phyloP scores from a whole-genome alignment of 1,284 basidiomycete genomes.

The Cutaneotrichosporon mucoides region DNA sequence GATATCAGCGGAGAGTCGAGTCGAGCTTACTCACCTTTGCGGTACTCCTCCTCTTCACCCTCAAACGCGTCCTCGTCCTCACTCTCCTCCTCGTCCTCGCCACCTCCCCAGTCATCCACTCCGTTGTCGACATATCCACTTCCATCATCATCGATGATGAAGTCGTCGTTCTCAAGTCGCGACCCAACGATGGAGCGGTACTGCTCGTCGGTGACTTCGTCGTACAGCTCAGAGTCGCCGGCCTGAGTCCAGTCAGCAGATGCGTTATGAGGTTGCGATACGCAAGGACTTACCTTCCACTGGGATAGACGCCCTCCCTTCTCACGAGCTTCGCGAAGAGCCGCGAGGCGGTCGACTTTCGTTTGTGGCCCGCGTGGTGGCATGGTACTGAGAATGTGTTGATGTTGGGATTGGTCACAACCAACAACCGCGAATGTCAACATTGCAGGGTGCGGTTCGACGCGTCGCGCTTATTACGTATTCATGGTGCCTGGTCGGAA shows the following conservation, averaged over 20 bases:
- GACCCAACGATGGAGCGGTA: conserved; percentile 81
- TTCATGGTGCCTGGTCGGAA: background rate
- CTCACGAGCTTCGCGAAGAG: conserved; percentile 50
- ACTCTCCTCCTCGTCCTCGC: conserved; percentile 45
- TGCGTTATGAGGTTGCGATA: no score
- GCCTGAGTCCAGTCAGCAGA: conserved; percentile 24
- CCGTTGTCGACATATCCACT: conserved; percentile 94
- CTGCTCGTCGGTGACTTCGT: conserved; percentile 87
- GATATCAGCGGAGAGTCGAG: background rate
- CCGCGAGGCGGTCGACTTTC: conserved; percentile 43
- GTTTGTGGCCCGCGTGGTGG: conserved; percentile 1
- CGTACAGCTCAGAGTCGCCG: conserved; percentile 74
- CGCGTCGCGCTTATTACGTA: no score
- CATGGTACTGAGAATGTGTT: background rate
- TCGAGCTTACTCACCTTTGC: conserved; percentile 29
- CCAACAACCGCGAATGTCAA: no score
- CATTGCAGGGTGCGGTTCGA: no score
- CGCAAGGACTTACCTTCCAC: conserved; percentile 49
- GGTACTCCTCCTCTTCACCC: conserved; percentile 48
- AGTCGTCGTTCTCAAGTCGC: conserved; percentile 85
- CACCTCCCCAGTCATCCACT: conserved; percentile 81
- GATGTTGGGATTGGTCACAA: no score
- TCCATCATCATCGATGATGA: conserved; percentile 87
- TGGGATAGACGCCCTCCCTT: conserved; percentile 50
- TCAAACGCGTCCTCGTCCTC: conserved; percentile 49